Base-by-base conservation (phyloP, 2,329 filamentous ascomycete species). In the Daldinia sp. region DNA sequence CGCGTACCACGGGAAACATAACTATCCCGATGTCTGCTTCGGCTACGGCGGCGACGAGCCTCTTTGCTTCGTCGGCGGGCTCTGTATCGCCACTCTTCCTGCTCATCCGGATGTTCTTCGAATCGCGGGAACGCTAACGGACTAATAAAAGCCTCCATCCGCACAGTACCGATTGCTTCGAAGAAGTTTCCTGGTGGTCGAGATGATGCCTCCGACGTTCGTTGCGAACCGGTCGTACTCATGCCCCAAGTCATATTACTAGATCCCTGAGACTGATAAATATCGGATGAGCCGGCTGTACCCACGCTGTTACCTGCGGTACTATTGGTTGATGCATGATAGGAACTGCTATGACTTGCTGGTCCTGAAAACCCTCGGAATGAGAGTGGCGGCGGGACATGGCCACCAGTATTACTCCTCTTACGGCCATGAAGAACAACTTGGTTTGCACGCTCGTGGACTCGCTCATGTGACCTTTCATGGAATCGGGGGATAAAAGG, bases 61-160 rank as follows among this genome's bases (percentile, higher is more conserved):
- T 87, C 85, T 72, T 86, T 87, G 74, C 83, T 87, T 32, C 84
- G 78, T 59, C 84, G 76, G 8, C 85, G 79, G 3, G 79, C 78
- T 4, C 78, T 75, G 47, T 81, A 79, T 51, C 79, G 77, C 63
- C 80, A 77, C 64, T 86, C 83, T 21, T 85, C 83, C 19, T 79
- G 75, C 65, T 85, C 83, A 55, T 83, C 79, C 0, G 80, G 78
- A 39, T 79, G 76, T 10, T 84, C 82, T 10, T 79, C 78, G 53
- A 82, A 78, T 25, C 79, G 78, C 2, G 79, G 79, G 63, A 82
- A 80, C 1, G 84, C 80, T 9, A 89, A 75, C 0, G 87, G 87
- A 70, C 82, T 87, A 69, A 99, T 96, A 76, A 98, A 99, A 0
- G 95, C 95, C 77, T 98, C 94, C 94, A 99, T 98, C 25, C 95